phyloP scores from a whole-genome alignment of 83 land plant species.

The Picea abies region DNA sequence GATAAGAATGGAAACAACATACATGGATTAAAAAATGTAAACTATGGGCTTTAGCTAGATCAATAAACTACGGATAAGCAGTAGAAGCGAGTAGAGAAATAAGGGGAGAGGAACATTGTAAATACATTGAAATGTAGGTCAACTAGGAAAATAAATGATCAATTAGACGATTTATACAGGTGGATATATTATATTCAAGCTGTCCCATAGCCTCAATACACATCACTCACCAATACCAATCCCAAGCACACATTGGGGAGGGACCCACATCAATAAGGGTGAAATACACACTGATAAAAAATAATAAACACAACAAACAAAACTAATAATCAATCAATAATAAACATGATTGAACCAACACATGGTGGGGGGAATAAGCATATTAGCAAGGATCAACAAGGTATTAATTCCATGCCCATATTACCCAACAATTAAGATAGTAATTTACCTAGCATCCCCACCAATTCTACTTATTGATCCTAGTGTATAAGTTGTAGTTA shows the following conservation, averaged over 20 bases:
- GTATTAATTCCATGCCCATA: no score
- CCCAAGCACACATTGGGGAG: not conserved
- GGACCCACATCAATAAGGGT: not conserved
- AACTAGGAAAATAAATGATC: not conserved
- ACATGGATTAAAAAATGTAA: not conserved
- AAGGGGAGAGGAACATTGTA: not conserved
- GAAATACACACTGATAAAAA: not conserved
- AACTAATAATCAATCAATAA: no score
- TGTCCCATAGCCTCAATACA: not conserved
- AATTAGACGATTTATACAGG: not conserved
- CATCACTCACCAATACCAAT: not conserved
- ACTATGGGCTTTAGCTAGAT: not conserved
- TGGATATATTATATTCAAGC: not conserved
- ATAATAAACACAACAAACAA: no score
- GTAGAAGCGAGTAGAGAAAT: not conserved
- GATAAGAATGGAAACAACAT: not conserved
- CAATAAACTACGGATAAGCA: not conserved
- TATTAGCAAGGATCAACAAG: no score
- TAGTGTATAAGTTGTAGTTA: no score
- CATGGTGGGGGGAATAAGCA: no score
- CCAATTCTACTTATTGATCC: no score
- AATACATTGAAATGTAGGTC: not conserved
- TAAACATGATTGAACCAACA: no score
- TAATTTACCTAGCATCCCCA: no score
- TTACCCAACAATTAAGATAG: no score